Conservation (phyloP, 768 basidiomycete genomes). For the Rhodotorula taiwanensis region DNA sequence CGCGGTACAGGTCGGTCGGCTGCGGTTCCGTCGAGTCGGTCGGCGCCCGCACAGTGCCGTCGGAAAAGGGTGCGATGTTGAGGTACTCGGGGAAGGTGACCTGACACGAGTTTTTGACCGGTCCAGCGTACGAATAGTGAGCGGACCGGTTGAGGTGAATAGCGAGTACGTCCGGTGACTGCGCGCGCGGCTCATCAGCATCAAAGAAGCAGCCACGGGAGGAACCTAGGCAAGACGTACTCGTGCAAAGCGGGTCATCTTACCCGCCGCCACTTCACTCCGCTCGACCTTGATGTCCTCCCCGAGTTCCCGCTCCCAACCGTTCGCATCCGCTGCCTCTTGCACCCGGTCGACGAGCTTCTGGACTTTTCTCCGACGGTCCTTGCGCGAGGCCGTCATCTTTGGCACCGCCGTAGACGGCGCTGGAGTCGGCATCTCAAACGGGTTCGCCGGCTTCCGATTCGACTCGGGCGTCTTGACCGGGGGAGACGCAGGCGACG, state of each 20-base stretch:
- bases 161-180: constrained; percentile 79
- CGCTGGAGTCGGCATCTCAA: constrained; percentile 36
- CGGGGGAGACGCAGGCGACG: background rate
- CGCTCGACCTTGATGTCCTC: constrained; percentile 68
- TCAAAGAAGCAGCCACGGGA: background rate
- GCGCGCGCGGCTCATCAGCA: background rate
- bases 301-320: constrained; percentile 76
- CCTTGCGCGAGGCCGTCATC: constrained; percentile 66
- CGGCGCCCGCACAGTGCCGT: constrained; percentile 54
- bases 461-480: background rate
- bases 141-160: constrained; percentile 83
- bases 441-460: constrained; percentile 5
- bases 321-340: constrained; percentile 60
- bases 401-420: constrained; percentile 34
- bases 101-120: constrained; percentile 74
- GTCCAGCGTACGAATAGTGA: constrained; percentile 46
- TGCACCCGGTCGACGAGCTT: constrained; percentile 59
- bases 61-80: constrained; percentile 81
- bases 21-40: constrained; percentile 48
- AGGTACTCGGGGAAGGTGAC: constrained; percentile 79
- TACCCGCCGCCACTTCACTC: constrained; percentile 69
- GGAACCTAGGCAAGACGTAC: constrained; percentile 48
- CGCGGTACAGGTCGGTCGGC: constrained; percentile 71
- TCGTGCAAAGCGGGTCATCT: constrained; percentile 85
- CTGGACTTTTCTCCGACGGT: constrained; percentile 63